phyloP scores from a whole-genome alignment of 2,329 filamentous ascomycete species.

The Penicillium crustosum region DNA sequence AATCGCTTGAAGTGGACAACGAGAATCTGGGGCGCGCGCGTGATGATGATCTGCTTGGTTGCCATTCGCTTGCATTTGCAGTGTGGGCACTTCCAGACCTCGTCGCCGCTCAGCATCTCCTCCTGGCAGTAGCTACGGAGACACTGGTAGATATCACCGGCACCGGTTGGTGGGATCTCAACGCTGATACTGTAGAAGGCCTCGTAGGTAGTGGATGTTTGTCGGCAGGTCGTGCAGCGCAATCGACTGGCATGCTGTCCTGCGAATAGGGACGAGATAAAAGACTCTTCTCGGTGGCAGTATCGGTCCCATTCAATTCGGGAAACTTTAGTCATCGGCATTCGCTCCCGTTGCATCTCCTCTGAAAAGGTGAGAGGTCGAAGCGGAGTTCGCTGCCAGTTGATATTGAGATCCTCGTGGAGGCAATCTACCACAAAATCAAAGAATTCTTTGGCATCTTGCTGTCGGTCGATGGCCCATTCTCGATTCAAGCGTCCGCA shows the following conservation, averaged over 20 bases:
- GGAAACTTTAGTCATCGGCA: slow-evolving; percentile 65
- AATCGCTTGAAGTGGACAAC: slow-evolving; percentile 76
- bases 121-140: slow-evolving; percentile 68
- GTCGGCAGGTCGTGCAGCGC: slow-evolving; percentile 60
- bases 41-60: slow-evolving; percentile 70
- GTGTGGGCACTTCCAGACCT: slow-evolving; percentile 69
- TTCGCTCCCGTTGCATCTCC: slow-evolving; percentile 60
- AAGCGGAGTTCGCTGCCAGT: slow-evolving; percentile 60
- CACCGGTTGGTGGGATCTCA: slow-evolving; percentile 64
- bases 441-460: slow-evolving; percentile 90
- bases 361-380: slow-evolving; percentile 59
- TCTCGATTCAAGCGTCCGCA: slow-evolving; percentile 63
- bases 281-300: slow-evolving; percentile 67
- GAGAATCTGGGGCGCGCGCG: slow-evolving; percentile 74
- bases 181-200: slow-evolving; percentile 71
- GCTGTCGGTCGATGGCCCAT: slow-evolving; percentile 75
- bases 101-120: slow-evolving; percentile 66
- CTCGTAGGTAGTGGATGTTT: slow-evolving; percentile 66
- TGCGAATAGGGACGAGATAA: slow-evolving; percentile 76
- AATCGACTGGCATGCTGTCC: slow-evolving; percentile 65
- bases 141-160: slow-evolving; percentile 64
- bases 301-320: slow-evolving; percentile 73
- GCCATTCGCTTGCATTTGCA: slow-evolving; percentile 69
- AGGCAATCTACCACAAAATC: slow-evolving; percentile 78
- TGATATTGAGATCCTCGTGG: slow-evolving; percentile 79